Base-by-base conservation (phyloP, 257 asterid genomes). In the Plectranthus barbatus region DNA sequence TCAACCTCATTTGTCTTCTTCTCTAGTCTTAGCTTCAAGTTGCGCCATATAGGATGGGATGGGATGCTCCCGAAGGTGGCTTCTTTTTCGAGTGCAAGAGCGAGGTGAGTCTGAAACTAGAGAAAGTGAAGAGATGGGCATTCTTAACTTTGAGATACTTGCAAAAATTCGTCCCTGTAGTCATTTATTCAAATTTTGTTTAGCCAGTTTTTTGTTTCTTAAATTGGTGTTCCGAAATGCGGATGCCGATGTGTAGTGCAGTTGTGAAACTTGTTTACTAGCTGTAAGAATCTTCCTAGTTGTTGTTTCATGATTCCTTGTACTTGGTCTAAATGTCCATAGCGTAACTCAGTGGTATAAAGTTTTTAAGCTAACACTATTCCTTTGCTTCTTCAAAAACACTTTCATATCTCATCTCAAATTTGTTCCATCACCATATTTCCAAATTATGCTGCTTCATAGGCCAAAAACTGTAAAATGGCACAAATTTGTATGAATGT, bases 1-100 rank as follows among this genome's bases (percentile, higher is more conserved):
- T 75, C 60, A 80, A 86, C 78, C 64, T 33, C 49, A 57, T 76
- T 67, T 21, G 37, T 72, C 61, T 67, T 75, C 82, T 69, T 72
- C 72, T 74, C 72, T 58, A 57, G 63, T 12, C n/a, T 13, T 57
- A 78, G 68, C 69, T 21, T n/a, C n/a, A n/a, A n/a, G n/a, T n/a
- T n/a, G n/a, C n/a, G n/a, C n/a, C n/a, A n/a, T n/a, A n/a, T n/a
- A n/a, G n/a, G n/a, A n/a, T n/a, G n/a, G n/a, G n/a, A 29, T 31
- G 33, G n/a, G 48, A 53, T 53, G 41, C 79, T 70, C 46, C 74
- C 70, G 21, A 37, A 52, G 62, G 64, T 31, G 45, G 72, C 65
- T 74, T 52, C 49, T 63, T 42, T 78, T 62, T 20, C 1, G n/a
- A 62, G 69, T 64, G 58, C 79, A 62, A 47, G 33, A 72, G 70